A percentile compares a stretch with the other conserved stretches of the same genome.
phyloP scores from a whole-genome alignment of 108 stramenopile species.

The Skeletonema potamos region DNA sequence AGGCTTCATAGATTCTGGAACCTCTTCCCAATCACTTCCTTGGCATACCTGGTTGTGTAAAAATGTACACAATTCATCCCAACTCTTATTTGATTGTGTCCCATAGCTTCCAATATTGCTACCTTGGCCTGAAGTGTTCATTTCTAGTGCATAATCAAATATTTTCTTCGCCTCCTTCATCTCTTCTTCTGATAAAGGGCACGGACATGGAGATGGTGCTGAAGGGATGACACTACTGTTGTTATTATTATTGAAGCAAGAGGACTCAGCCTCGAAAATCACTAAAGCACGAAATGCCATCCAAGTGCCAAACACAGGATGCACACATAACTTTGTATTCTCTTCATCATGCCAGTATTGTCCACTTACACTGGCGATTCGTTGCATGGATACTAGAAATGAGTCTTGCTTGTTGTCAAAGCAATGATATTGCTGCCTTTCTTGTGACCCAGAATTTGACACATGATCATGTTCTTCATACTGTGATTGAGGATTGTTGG shows the following conservation, averaged over 20 bases:
- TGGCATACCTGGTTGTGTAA: slow-evolving; percentile 20
- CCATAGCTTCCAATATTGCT: slow-evolving; percentile 19
- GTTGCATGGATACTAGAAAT: slow-evolving; percentile 56
- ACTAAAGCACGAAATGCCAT: slow-evolving; percentile 52
- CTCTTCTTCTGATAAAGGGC: slow-evolving; percentile 32
- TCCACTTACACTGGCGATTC: slow-evolving; percentile 48
- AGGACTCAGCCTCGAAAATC: slow-evolving; percentile 18
- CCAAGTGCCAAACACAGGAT: slow-evolving; percentile 58
- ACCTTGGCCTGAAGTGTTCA: background rate
- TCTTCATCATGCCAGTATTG: slow-evolving; percentile 48
- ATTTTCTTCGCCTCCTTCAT: slow-evolving; percentile 30
- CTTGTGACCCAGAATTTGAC: background rate
- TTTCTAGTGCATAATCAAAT: slow-evolving; percentile 30
- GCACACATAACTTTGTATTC: slow-evolving; percentile 50
- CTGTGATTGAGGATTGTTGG: background rate
- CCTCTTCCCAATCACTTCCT: slow-evolving; percentile 37
- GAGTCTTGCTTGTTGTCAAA: slow-evolving; percentile 11
- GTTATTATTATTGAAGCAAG: background rate
- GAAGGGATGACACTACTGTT: too few relatives aligned
- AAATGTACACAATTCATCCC: slow-evolving; percentile 32
- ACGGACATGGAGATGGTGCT: slow-evolving; percentile 27
- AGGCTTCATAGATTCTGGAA: slow-evolving; percentile 40
- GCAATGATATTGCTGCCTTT: slow-evolving; percentile 21
- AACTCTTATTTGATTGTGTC: slow-evolving; percentile 21
- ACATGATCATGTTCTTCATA: background rate